Percentiles rank a stretch among this genome's conserved stretches.
These are phyloP conservation scores for Penicillium freii DNA, from an alignment of 2,329 filamentous ascomycete species.

Conservation along the genomic window DNA sequence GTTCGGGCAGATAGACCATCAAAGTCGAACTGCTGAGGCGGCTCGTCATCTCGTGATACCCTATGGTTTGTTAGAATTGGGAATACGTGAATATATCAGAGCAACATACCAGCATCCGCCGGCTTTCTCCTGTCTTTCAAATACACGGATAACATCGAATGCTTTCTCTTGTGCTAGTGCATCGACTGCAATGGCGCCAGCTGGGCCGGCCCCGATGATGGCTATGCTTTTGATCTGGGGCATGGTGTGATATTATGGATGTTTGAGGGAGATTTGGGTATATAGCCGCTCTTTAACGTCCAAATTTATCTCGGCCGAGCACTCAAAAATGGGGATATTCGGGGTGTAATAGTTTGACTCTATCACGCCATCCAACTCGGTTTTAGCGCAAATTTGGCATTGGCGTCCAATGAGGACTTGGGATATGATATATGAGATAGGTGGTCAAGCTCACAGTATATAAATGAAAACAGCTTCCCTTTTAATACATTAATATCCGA, in stretches of 20 bases:
- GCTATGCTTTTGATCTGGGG: slow-evolving; percentile 48
- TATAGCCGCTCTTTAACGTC: not conserved
- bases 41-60: slow-evolving; percentile 35
- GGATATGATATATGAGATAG: not conserved
- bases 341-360: slow-evolving; percentile 9
- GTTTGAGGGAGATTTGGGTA: not conserved
- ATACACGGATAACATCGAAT: slow-evolving; percentile 61
- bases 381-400: slow-evolving; percentile 13
- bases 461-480: not conserved
- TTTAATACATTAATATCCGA: no score
- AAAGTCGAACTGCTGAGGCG: slow-evolving; percentile 48
- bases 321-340: not conserved
- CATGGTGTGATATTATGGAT: slow-evolving; percentile 5
- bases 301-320: slow-evolving; percentile 20
- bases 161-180: slow-evolving; percentile 58
- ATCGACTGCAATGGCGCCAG: slow-evolving; percentile 60
- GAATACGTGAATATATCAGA: not conserved
- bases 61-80: slow-evolving; percentile 14
- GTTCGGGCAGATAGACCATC: slow-evolving; percentile 49
- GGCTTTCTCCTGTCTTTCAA: slow-evolving; percentile 59
- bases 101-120: slow-evolving; percentile 60
- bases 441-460: not conserved
- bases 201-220: slow-evolving; percentile 61
- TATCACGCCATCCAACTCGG: slow-evolving; percentile 21
- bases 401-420: not conserved